Base-by-base conservation (phyloP, 2,329 filamentous ascomycete species). In the Aspergillus brunneoviolaceus region DNA sequence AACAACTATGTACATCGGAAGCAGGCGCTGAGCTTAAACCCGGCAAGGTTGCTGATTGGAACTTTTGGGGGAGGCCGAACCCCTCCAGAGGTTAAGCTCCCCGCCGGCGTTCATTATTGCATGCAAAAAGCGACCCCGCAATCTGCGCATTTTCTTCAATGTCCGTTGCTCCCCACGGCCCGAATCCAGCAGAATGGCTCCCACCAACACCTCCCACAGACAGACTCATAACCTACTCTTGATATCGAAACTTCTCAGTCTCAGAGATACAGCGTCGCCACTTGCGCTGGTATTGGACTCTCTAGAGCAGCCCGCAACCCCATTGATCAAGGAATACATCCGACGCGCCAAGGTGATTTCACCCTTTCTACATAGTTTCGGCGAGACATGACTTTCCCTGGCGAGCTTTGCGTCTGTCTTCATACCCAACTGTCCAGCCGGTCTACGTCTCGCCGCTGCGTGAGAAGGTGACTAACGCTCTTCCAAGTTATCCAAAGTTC, bases 201-300 rank as follows among this genome's bases (percentile, higher is more conserved):
- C 74, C n/a, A 60, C 68, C 51, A 74, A 70, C 57, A 59, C 78
- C 16, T 74, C 78, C 51, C 91, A 96, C 71, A 84, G 90, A 31
- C 86, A 91, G 65, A 93, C 91, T 21, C 92, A 96, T 76, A 93
- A 92, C 73, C 79, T 96, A 23, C 85, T 96, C 2, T 81, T 96
- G 2, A 87, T 96, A 58, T 90, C 92, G 64, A 93, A 92, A 71
- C 81, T 96, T 2, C 82, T 96, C 64, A 91, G 88, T 70, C 81
- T 91, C 58, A 85, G 91, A 63, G 90, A 95, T 74, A 87, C 86
- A 59, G 87, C 89, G 14, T 96, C 92, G 52, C 94, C 94, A 2
- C 87, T 98, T 70, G 97, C 93, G 0, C 80, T 98, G 27, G 77
- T 97, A 3, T 82, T 96, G 59, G 94, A 98, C 75, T 91, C 84